Conservation (phyloP, 176 grass and related monocot species). For the Eleusine indica region DNA sequence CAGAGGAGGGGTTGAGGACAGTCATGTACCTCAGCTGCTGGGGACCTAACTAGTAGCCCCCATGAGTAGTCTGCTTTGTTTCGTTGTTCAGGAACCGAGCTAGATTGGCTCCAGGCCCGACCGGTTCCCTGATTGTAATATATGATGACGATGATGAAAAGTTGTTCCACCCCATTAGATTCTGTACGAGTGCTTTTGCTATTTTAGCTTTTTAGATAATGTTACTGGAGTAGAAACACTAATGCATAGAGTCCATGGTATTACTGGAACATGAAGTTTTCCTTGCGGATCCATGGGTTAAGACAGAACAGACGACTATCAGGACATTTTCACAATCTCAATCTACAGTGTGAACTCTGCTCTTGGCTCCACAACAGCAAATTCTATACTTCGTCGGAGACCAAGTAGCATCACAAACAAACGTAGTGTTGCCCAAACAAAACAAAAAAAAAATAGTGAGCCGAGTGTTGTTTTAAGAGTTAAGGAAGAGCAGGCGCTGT, state of each 20-base stretch:
- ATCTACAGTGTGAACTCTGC: not conserved
- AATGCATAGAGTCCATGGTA: too few relatives aligned
- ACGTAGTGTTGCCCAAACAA: too few relatives aligned
- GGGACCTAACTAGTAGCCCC: slow-evolving; percentile 41
- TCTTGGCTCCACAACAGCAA: not conserved
- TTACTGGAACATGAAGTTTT: too few relatives aligned
- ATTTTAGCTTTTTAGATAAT: not conserved
- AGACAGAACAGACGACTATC: not conserved
- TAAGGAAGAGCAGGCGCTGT: too few relatives aligned
- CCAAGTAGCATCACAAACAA: not conserved
- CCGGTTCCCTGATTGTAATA: slow-evolving; percentile 25
- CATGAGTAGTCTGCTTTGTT: too few relatives aligned
- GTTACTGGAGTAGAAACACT: too few relatives aligned
- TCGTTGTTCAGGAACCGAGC: not conserved
- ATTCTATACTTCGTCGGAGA: not conserved
- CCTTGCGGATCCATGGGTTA: not conserved
- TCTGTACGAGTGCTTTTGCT: not conserved
- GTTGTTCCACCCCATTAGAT: not conserved
- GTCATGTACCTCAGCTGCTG: slow-evolving; percentile 69
- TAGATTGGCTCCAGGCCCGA: not conserved
- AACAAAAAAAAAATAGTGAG: too few relatives aligned
- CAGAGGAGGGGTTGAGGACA: slow-evolving; percentile 60
- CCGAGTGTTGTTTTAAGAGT: too few relatives aligned
- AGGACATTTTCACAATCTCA: not conserved
- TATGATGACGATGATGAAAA: slow-evolving; percentile 39